These are phyloP conservation scores for Aspergillus tubingensis DNA, from an alignment of 2,329 filamentous ascomycete genomes.

Conservation along the genomic window DNA sequence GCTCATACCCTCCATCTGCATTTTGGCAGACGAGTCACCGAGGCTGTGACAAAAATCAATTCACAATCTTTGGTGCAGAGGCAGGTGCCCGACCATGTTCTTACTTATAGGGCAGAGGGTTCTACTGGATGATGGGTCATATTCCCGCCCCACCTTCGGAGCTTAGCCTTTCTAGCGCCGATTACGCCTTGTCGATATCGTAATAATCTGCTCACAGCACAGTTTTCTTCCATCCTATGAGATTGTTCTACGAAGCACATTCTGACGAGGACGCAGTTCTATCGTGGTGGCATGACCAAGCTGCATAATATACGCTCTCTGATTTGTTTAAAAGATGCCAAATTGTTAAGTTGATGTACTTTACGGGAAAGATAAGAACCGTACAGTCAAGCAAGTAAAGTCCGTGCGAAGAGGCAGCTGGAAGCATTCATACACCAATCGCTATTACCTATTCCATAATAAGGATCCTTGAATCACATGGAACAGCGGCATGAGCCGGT, in stretches of 20 bases:
- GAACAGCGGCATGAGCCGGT: no score
- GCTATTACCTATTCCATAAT: no score
- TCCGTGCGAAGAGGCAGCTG: no score
- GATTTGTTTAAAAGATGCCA: background rate
- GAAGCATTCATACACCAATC: no score
- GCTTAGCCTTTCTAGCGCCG: slow-evolving; percentile 2
- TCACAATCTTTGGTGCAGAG: background rate
- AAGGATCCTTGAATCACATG: no score
- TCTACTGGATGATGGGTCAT: background rate
- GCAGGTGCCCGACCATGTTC: background rate
- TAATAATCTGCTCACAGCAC: slow-evolving; percentile 2
- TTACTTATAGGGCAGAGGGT: background rate
- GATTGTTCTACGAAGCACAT: background rate
- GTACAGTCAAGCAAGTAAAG: no score
- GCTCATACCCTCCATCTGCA: slow-evolving; percentile 1
- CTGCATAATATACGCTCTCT: background rate
- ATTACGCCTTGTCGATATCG: background rate
- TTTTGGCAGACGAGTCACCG: background rate
- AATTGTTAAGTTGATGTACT: no score
- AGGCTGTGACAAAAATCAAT: background rate
- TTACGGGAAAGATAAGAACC: no score
- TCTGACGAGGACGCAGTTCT: background rate
- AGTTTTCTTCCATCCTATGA: background rate
- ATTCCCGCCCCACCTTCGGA: background rate
- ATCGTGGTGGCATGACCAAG: background rate